Percentiles rank a stretch among this genome's conserved stretches.
phyloP scores from a whole-genome alignment of 768 basidiomycete genomes.

The Leccinellum luteum region DNA sequence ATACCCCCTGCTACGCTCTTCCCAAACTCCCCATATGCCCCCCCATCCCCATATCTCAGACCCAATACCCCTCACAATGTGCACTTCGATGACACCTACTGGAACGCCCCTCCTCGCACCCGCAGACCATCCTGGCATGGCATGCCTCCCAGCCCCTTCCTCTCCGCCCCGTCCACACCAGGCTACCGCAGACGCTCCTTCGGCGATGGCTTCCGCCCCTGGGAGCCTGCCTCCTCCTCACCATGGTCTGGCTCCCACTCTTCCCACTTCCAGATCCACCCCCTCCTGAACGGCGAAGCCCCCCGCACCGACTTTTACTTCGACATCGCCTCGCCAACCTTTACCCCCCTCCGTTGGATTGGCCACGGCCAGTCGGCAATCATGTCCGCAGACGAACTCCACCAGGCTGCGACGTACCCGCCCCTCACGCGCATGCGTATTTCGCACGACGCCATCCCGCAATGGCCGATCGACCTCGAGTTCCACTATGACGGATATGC shows the following conservation, averaged over 20 bases:
- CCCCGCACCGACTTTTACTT: constrained; percentile 48
- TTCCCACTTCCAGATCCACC: constrained; percentile 28
- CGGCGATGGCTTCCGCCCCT: constrained; percentile 19
- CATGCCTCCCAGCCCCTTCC: constrained; percentile 24
- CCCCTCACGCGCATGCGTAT: constrained; percentile 53
- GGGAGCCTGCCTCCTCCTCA: constrained; percentile 16
- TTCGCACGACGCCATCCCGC: constrained; percentile 50
- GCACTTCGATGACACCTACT: constrained; percentile 20
- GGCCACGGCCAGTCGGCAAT: constrained; percentile 37
- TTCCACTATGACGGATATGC: constrained; percentile 32
- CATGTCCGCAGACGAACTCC: constrained; percentile 45
- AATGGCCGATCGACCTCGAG: constrained; percentile 61
- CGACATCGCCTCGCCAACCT: constrained; percentile 50
- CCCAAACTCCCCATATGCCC: constrained; percentile 36
- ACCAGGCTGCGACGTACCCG: constrained; percentile 56
- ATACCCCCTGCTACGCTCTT: constrained; percentile 38
- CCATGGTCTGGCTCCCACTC: constrained; percentile 22
- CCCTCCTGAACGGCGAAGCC: constrained; percentile 48
- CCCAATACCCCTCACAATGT: constrained; percentile 30
- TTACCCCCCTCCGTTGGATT: constrained; percentile 42
- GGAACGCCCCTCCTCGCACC: constrained; percentile 27
- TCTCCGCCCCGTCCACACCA: constrained; percentile 14
- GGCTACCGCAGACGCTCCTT: constrained; percentile 30
- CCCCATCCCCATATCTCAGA: constrained; percentile 28
- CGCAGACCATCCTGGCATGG: constrained; percentile 47